These are phyloP conservation scores for Euclidium syriacum DNA, from an alignment of 345 rosid genomes.

Conservation along the genomic window DNA sequence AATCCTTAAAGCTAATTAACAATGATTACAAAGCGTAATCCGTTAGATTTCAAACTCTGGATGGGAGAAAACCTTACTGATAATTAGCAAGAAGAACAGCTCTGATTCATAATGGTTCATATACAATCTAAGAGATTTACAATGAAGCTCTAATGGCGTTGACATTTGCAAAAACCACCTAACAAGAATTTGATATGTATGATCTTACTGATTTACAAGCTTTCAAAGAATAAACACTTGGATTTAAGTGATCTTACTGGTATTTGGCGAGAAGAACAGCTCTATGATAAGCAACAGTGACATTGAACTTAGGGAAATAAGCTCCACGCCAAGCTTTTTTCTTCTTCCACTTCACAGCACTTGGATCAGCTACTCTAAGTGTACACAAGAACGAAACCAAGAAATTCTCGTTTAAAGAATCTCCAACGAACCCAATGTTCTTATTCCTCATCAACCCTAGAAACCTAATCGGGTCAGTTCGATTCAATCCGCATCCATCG, in stretches of 20 bases:
- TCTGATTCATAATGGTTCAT: too few species aligned
- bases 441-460: constrained; percentile 57
- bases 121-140: too few species aligned
- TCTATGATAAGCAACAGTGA: constrained; percentile 87
- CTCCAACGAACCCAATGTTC: constrained; percentile 86
- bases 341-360: constrained; percentile 82
- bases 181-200: too few species aligned
- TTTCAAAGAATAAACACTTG: neutral
- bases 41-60: too few species aligned
- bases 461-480: constrained; percentile 54
- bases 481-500: constrained; percentile 46
- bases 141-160: too few species aligned
- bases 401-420: constrained; percentile 86
- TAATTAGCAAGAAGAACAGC: constrained; percentile 84
- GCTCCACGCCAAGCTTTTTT: constrained; percentile 97
- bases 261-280: constrained; percentile 84
- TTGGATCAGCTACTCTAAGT: constrained; percentile 65
- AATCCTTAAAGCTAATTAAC: neutral
- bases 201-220: too few species aligned
- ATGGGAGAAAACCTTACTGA: constrained; percentile 57
- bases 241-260: constrained; percentile 38
- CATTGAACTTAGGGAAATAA: constrained; percentile 76
- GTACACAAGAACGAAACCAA: constrained; percentile 72
- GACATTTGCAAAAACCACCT: too few species aligned
- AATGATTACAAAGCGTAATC: too few species aligned